Base-by-base conservation (phyloP, 495 filamentous ascomycete genomes). In the Pyrenopolyporus hunteri region DNA sequence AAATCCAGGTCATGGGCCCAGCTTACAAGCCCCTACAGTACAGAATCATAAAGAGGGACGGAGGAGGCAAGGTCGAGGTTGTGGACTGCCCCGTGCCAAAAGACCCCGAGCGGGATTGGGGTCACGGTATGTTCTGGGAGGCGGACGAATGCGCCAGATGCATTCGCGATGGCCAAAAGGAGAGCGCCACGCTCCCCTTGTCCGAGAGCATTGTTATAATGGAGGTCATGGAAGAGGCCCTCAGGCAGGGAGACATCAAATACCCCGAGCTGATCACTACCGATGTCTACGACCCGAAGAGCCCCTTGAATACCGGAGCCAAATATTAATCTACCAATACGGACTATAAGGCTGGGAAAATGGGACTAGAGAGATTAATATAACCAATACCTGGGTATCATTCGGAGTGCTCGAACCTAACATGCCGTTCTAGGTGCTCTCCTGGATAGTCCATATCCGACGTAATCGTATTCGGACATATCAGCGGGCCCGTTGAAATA, bases 71-170 rank as follows among this genome's bases (percentile, higher is more conserved):
- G 46, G 69, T 84, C 2, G 80, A 86, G 65, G 81, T 85, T 48
- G 78, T 87, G 11, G 77, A 87, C 58, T 87, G 80, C 65, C 78
- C 82, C 7, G 86, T 92, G 62, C 87, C 89, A 16, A 73, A 70
- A 47, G 81, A 84, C 62, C 63, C 70, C 9, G 75, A 73, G 56
- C 73, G 71, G 28, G 61, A 74, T 45, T 80, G 81, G 66, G 91
- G 89, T 13, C 85, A 89, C 62, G 93, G 92, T 17, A 96, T 95
- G 91, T 93, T 89, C 76, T 97, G 88, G 89, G 92, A 97, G 73
- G 93, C 93, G 13, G 93, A 97, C 79, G 92, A 93, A 78, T 89
- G 84, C 57, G 92, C 88, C 39, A 79, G 89, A 17, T 95, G 90
- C 70, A 68, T 97, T 57, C 82, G 89, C 42, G 91, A 97, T 78